These are phyloP conservation scores for Leucocoprinus leucothites DNA, from an alignment of 768 basidiomycete species.

Conservation along the genomic window DNA sequence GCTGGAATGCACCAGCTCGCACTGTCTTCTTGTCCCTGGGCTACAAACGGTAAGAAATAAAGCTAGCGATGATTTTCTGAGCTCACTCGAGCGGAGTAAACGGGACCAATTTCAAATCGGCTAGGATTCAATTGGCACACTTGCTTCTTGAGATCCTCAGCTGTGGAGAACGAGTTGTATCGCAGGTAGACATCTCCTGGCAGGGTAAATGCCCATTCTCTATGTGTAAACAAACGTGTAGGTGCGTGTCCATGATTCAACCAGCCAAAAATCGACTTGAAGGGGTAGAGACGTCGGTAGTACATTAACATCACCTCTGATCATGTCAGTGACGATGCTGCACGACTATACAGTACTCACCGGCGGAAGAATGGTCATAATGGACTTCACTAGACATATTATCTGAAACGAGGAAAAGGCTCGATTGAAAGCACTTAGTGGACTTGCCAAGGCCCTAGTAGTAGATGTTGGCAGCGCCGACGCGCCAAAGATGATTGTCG, in stretches of 20 bases:
- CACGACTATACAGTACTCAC: background rate
- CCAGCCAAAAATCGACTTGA: conserved; percentile 92
- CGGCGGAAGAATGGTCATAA: conserved; percentile 11
- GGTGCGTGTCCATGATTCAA: conserved; percentile 87
- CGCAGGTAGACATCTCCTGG: conserved; percentile 89
- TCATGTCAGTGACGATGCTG: background rate
- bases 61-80: background rate
- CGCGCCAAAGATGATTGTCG: background rate
- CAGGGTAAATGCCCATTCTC: conserved; percentile 95
- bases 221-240: conserved; percentile 80
- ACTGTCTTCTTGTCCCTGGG: conserved; percentile 88
- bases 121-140: conserved; percentile 81
- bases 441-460: too few relatives aligned
- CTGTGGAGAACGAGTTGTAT: conserved; percentile 85
- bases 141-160: conserved; percentile 91
- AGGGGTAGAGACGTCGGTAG: conserved; percentile 91
- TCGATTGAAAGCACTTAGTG: too few relatives aligned
- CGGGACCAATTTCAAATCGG: conserved; percentile 95
- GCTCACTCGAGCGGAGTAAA: conserved; percentile 82
- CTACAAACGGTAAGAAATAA: conserved; percentile 35
- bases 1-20: conserved; percentile 61
- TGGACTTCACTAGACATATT: conserved; percentile 11
- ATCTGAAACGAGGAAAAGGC: too few relatives aligned
- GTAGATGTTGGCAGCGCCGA: too few relatives aligned
- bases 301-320: conserved; percentile 58